Evolutionary conservation across 2,329 filamentous ascomycete genomes (phyloP).

Genomic region (Tolypocladium paradoxum): DNA sequence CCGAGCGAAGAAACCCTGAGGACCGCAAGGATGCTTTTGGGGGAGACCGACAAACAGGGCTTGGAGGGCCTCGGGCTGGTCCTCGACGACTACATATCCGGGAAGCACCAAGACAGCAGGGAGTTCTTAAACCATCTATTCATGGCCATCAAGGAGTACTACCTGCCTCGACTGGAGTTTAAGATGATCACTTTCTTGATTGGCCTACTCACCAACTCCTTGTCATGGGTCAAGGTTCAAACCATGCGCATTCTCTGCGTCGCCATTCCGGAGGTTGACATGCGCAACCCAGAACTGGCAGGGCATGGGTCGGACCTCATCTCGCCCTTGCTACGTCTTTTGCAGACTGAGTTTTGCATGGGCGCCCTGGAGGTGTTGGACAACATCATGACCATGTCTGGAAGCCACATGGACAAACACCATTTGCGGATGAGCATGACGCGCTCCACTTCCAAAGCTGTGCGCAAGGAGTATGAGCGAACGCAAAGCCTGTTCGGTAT

Average conservation of each 20-base stretch:
- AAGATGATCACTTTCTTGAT: slow-evolving; percentile 81
- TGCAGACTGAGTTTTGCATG: slow-evolving; percentile 90
- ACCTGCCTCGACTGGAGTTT: slow-evolving; percentile 75
- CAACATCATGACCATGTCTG: slow-evolving; percentile 89
- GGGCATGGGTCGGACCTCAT: slow-evolving; percentile 90
- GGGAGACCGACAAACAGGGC: slow-evolving; percentile 63
- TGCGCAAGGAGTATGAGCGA: slow-evolving; percentile 88
- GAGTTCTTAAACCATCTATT: slow-evolving; percentile 72
- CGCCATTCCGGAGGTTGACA: slow-evolving; percentile 81
- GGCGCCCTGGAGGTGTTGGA: slow-evolving; percentile 87
- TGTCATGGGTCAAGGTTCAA: slow-evolving; percentile 83
- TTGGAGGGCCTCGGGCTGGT: slow-evolving; percentile 56
- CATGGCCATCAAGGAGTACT: slow-evolving; percentile 62
- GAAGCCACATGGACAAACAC: slow-evolving; percentile 84
- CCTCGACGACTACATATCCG: slow-evolving; percentile 58
- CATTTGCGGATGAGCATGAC: slow-evolving; percentile 98
- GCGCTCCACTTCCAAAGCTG: slow-evolving; percentile 69
- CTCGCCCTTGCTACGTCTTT: slow-evolving; percentile 75
- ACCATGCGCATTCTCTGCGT: slow-evolving; percentile 83
- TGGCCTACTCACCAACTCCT: slow-evolving; percentile 79
- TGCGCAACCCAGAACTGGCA: slow-evolving; percentile 82
- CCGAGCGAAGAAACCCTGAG: slow-evolving; percentile 45
- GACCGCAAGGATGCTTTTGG: slow-evolving; percentile 59
- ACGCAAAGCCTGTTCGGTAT: slow-evolving; percentile 95
- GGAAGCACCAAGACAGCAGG: slow-evolving; percentile 53